These are phyloP conservation scores for Phlebopus sp. DNA, from an alignment of 1,284 basidiomycete genomes.

Conservation along the genomic window DNA sequence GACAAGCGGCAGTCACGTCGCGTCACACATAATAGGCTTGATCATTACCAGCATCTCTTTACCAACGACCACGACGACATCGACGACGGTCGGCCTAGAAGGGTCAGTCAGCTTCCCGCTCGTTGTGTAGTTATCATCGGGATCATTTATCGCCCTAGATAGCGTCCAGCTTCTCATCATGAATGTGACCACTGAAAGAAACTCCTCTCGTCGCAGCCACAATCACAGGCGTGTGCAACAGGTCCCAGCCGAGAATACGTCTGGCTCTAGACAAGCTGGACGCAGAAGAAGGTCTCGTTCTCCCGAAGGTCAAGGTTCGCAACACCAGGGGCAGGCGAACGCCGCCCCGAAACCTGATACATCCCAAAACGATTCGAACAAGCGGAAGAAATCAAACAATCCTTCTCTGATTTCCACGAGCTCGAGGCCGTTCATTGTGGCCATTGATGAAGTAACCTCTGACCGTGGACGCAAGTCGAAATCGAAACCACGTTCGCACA, in stretches of 20 bases:
- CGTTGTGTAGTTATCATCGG: background rate
- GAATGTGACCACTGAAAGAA: slow-evolving; percentile 21
- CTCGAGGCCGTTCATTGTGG: slow-evolving; percentile 26
- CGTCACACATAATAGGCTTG: slow-evolving; percentile 15
- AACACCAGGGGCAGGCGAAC: slow-evolving; percentile 11
- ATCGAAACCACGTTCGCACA: slow-evolving; percentile 26
- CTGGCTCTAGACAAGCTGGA: slow-evolving; percentile 9
- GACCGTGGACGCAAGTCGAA: slow-evolving; percentile 34
- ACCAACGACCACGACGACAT: slow-evolving; percentile 14
- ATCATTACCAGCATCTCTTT: slow-evolving; percentile 9
- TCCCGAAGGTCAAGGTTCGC: slow-evolving; percentile 19
- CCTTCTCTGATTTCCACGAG: slow-evolving; percentile 13
- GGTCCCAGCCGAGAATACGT: slow-evolving; percentile 18
- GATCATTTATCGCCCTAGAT: slow-evolving; percentile 2
- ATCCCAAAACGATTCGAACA: slow-evolving; percentile 20
- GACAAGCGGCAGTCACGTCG: slow-evolving; percentile 3
- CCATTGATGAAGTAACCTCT: slow-evolving; percentile 24
- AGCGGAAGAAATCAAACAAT: slow-evolving; percentile 29
- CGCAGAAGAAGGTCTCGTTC: slow-evolving; percentile 29
- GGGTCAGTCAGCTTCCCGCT: too few relatives aligned
- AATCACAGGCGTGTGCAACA: slow-evolving; percentile 19
- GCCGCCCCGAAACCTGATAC: slow-evolving; percentile 17
- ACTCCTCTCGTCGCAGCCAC: slow-evolving; percentile 22
- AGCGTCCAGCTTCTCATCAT: slow-evolving; percentile 9
- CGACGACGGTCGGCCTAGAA: background rate